Conservation (phyloP, 108 stramenopile species). For the Stephanodiscus minutulus region DNA sequence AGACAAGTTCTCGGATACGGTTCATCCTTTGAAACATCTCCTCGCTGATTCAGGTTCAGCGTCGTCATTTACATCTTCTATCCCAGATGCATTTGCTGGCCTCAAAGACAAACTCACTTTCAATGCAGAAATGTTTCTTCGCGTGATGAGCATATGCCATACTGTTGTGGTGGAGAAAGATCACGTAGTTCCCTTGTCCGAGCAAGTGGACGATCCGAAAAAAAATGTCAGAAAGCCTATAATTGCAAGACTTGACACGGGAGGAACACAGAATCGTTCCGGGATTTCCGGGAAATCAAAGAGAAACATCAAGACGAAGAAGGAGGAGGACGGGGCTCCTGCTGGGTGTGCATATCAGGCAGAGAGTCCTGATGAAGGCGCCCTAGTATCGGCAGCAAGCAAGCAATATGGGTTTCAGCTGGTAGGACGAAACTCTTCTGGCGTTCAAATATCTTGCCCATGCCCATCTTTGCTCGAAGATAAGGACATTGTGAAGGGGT, state of each 20-base stretch:
- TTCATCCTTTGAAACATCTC: constrained; percentile 61
- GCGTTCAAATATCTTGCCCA: constrained; percentile 62
- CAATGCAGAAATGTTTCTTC: constrained; percentile 89
- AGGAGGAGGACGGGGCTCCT: constrained; percentile 75
- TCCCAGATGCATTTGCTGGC: not conserved
- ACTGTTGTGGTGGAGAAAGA: constrained; percentile 92
- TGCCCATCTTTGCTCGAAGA: constrained; percentile 71
- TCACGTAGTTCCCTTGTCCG: constrained; percentile 45
- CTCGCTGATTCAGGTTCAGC: constrained; percentile 52
- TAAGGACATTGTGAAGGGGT: constrained; percentile 44
- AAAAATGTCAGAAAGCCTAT: constrained; percentile 10
- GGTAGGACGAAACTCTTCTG: constrained; percentile 71
- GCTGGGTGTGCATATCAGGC: constrained; percentile 84
- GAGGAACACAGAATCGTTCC: not conserved
- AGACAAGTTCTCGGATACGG: constrained; percentile 19
- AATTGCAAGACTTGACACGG: not conserved
- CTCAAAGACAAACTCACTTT: constrained; percentile 53
- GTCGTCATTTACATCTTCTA: not conserved
- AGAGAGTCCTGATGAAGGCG: constrained; percentile 92
- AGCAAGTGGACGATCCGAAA: not conserved
- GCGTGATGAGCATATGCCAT: constrained; percentile 90
- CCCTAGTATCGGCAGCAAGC: constrained; percentile 84
- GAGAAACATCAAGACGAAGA: constrained; percentile 18
- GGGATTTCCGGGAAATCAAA: not conserved
- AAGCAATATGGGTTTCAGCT: constrained; percentile 81